Conservation (phyloP, 306 rosid species). For the Amphicarpaea edgeworthii region DNA sequence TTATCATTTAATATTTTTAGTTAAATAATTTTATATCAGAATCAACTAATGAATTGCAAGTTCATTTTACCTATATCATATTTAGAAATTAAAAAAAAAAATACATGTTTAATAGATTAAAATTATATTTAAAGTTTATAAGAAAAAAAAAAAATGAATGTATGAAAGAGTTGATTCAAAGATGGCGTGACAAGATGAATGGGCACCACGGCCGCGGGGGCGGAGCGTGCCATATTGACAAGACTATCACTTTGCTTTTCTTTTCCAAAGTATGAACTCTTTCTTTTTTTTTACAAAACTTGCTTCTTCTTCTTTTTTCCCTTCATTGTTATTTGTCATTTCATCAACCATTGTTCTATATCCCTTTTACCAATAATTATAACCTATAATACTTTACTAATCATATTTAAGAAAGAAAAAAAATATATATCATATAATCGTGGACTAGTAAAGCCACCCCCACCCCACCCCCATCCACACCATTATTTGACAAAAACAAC, state of each 20-base stretch:
- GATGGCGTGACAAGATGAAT: not conserved
- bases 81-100: too few species aligned
- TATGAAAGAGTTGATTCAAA: not conserved
- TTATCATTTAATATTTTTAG: too few species aligned
- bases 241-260: conserved; percentile 9
- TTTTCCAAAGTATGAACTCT: conserved; percentile 17
- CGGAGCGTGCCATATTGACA: conserved; percentile 31
- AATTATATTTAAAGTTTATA: too few species aligned
- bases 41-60: too few species aligned
- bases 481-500: conserved; percentile 1
- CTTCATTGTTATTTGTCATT: conserved; percentile 22
- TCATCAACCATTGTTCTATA: conserved; percentile 32
- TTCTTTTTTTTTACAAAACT: conserved; percentile 32
- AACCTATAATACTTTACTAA: not conserved
- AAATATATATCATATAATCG: not conserved
- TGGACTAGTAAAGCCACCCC: not conserved
- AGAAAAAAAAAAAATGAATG: not conserved
- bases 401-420: not conserved
- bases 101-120: too few species aligned
- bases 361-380: conserved; percentile 28
- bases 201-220: conserved; percentile 38
- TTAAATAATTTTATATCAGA: too few species aligned
- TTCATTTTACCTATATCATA: too few species aligned
- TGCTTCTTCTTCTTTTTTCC: not conserved
- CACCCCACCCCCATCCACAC: conserved; percentile 8